These are phyloP conservation scores for Omphalotus guepiniiformis DNA, from an alignment of 768 basidiomycete species.

Conservation along the genomic window DNA sequence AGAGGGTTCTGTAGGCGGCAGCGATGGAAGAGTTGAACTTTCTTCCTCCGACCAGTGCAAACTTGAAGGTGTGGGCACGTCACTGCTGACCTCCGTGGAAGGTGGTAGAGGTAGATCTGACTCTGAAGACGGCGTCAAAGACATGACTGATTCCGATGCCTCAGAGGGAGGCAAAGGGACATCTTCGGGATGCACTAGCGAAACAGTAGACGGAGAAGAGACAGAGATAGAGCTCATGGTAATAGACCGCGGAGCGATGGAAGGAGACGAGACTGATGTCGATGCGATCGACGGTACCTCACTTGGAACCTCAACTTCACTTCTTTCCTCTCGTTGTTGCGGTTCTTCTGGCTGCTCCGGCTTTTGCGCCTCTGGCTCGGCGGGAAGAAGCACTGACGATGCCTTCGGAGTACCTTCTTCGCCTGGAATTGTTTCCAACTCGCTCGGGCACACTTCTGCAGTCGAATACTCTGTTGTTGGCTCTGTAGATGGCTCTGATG, in stretches of 20 bases:
- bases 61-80: constrained; percentile 30
- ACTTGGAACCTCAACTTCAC: constrained; percentile 4
- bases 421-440: constrained; percentile 38
- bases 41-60: constrained; percentile 17
- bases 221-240: constrained; percentile 3
- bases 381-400: constrained; percentile 28
- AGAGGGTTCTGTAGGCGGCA: background rate
- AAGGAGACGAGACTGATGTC: constrained; percentile 28
- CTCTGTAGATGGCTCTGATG: constrained; percentile 42
- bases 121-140: constrained; percentile 21
- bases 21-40: constrained; percentile 18
- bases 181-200: constrained; percentile 24
- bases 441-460: constrained; percentile 38
- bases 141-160: constrained; percentile 21
- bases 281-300: constrained; percentile 17
- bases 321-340: too few species aligned
- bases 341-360: background rate
- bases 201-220: constrained; percentile 22
- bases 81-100: constrained; percentile 9
- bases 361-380: constrained; percentile 24
- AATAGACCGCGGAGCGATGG: constrained; percentile 15
- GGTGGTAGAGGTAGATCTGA: constrained; percentile 23
- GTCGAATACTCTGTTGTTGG: constrained; percentile 44
- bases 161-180: constrained; percentile 37
- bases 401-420: constrained; percentile 38